phyloP scores from a whole-genome alignment of 2,329 filamentous ascomycete species.

The Penicillium oxalicum region DNA sequence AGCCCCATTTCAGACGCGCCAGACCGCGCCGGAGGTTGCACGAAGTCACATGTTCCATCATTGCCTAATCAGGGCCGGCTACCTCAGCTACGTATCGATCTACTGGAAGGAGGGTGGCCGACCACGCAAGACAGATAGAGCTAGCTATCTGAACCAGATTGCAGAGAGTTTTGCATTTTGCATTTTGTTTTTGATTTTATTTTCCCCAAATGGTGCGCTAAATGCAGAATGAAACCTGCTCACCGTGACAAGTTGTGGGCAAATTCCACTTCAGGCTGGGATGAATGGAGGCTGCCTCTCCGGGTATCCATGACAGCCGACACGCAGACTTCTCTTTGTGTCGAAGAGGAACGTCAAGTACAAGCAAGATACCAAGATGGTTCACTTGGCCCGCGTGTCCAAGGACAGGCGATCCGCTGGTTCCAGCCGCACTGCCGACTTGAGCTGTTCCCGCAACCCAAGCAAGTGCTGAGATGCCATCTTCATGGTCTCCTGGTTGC shows the following conservation, averaged over 20 bases:
- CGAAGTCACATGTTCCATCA: conserved; percentile 36
- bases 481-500: conserved; percentile 50
- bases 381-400: conserved; percentile 54
- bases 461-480: conserved; percentile 51
- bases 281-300: conserved; percentile 15
- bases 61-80: background rate
- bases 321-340: no score
- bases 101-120: no score
- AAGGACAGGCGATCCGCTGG: conserved; percentile 54
- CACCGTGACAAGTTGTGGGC: no score
- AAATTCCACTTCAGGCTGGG: background rate
- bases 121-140: background rate
- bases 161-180: no score
- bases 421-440: conserved; percentile 50
- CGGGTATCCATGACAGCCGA: conserved; percentile 17
- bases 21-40: conserved; percentile 23
- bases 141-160: no score
- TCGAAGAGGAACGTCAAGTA: no score
- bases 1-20: conserved; percentile 18
- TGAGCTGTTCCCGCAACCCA: conserved; percentile 50
- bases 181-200: no score
- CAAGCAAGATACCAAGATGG: background rate
- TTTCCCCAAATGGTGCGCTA: no score
- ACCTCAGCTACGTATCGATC: no score
- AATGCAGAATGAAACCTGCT: no score